Conservation (phyloP, 129 eudicot genomes). For the Lactuca sativa region DNA sequence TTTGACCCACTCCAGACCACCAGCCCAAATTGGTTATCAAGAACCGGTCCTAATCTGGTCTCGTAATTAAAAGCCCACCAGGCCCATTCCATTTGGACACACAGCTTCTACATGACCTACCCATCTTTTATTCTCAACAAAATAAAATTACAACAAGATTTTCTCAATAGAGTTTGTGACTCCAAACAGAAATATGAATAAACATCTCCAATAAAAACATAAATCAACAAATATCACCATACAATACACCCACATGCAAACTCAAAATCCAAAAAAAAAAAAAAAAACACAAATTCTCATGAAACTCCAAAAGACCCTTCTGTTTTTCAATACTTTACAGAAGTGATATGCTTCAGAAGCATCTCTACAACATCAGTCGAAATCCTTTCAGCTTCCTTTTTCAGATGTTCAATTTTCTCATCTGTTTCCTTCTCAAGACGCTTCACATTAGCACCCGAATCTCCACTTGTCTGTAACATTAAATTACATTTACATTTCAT, state of each 20-base stretch:
- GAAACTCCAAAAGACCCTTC: not conserved
- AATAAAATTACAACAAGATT: not conserved
- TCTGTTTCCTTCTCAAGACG: conserved; percentile 79
- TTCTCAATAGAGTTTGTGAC: conserved; percentile 15
- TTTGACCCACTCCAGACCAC: no score
- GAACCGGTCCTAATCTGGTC: no score
- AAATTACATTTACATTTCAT: not conserved
- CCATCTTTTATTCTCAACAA: conserved; percentile 12
- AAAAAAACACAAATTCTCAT: conserved; percentile 13
- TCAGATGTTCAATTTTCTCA: conserved; percentile 57
- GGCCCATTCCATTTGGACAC: no score
- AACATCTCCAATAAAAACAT: not conserved
- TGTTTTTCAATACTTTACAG: conserved; percentile 32
- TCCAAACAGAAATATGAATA: conserved; percentile 18
- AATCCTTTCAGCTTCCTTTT: conserved; percentile 55
- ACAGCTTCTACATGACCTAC: not conserved
- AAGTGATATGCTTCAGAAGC: conserved; percentile 48
- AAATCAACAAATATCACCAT: conserved; percentile 21
- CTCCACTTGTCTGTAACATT: conserved; percentile 69
- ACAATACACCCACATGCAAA: conserved; percentile 9
- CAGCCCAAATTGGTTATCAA: no score
- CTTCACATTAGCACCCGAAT: conserved; percentile 85
- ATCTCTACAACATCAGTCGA: conserved; percentile 74
- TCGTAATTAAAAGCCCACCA: no score
- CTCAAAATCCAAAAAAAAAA: conserved; percentile 10